Conservation (phyloP, 2,329 filamentous ascomycete genomes). For the Fusarium transvaalense region DNA sequence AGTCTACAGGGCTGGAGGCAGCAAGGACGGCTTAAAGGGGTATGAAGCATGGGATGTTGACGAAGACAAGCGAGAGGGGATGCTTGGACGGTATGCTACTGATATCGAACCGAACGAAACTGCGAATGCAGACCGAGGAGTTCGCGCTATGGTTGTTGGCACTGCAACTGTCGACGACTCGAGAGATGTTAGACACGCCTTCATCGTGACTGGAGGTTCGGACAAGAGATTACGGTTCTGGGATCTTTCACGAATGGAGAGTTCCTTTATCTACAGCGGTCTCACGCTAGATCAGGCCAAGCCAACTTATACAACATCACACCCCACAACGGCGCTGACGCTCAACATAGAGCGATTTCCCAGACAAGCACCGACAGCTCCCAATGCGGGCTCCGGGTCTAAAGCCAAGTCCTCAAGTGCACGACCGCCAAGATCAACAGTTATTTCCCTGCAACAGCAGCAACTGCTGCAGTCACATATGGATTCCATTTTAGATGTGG, state of each 20-base stretch:
- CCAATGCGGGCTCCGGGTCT: conserved; percentile 49
- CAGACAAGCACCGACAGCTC: conserved; percentile 52
- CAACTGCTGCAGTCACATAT: conserved; percentile 87
- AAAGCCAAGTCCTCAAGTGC: conserved; percentile 50
- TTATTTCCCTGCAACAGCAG: conserved; percentile 90
- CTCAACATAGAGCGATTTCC: conserved; percentile 75
- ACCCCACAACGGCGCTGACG: conserved; percentile 72
- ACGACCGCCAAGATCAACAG: conserved; percentile 77
- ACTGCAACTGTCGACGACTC: conserved; percentile 78
- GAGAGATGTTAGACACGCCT: conserved; percentile 80
- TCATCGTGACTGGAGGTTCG: conserved; percentile 87
- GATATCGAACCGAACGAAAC: conserved; percentile 72
- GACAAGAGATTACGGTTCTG: conserved; percentile 95
- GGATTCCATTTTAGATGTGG: conserved; percentile 88
- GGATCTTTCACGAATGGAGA: conserved; percentile 84
- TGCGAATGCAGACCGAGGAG: conserved; percentile 72
- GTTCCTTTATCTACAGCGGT: conserved; percentile 84
- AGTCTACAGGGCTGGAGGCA: conserved; percentile 80
- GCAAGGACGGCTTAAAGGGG: conserved; percentile 70
- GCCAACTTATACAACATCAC: conserved; percentile 76
- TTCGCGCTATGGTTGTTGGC: conserved; percentile 80
- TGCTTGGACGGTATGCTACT: conserved; percentile 87
- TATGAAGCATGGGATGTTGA: conserved; percentile 92
- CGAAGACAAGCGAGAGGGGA: conserved; percentile 86
- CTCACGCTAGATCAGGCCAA: conserved; percentile 76